Conservation (phyloP, 2,329 filamentous ascomycete species). For the Ophiocordyceps camponoti-saundersi region DNA sequence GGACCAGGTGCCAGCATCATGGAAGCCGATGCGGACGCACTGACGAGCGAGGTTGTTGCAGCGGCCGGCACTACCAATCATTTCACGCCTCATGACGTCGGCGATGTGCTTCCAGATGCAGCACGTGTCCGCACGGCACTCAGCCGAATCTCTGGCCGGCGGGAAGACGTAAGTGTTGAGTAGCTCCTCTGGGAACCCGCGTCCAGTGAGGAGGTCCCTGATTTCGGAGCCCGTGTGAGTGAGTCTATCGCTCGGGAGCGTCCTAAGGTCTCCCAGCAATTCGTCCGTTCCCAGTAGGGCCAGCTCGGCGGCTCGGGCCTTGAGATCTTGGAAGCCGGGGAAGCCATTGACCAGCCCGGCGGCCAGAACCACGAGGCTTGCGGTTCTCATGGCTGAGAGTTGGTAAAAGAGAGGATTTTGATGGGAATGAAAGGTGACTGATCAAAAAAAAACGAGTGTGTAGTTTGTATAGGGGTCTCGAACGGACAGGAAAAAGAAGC, state of each 20-base stretch:
- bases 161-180: not conserved
- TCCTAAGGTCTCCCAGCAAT: not conserved
- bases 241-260: not conserved
- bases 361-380: slow-evolving; percentile 1
- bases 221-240: not conserved
- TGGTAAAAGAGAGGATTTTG: not conserved
- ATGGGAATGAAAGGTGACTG: not conserved
- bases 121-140: slow-evolving; percentile 17
- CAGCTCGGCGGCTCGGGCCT: not conserved
- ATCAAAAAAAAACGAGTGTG: not conserved
- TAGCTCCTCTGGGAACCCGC: not conserved
- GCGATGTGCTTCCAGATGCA: slow-evolving; percentile 23
- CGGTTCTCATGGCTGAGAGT: not conserved
- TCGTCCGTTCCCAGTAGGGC: not conserved
- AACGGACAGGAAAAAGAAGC: too few relatives aligned
- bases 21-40: slow-evolving; percentile 25
- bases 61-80: slow-evolving; percentile 14
- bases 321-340: slow-evolving; percentile 1
- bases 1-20: slow-evolving; percentile 24
- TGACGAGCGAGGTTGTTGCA: slow-evolving; percentile 22
- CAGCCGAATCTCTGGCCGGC: slow-evolving; percentile 1
- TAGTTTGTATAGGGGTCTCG: too few relatives aligned
- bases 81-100: slow-evolving; percentile 16
- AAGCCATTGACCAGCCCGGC: slow-evolving; percentile 3
- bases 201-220: not conserved